Evolutionary conservation across 352 stramenopile species (phyloP).

Genomic region (Globisporangium rhizosaccharum): DNA sequence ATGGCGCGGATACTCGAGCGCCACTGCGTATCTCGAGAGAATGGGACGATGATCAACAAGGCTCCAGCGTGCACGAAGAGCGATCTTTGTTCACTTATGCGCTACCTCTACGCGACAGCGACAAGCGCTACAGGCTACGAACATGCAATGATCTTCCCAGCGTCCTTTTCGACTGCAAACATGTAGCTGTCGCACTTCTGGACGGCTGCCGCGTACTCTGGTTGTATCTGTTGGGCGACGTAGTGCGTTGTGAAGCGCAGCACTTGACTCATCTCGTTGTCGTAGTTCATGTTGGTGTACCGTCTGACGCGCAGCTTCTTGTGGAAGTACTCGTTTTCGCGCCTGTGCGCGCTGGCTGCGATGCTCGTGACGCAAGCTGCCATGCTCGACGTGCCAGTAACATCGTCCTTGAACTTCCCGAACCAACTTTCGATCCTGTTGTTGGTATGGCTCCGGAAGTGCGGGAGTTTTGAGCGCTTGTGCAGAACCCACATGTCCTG

Average conservation of each 20-base stretch:
- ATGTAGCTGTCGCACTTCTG: not conserved
- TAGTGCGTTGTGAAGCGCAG: slow-evolving; percentile 19
- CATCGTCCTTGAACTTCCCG: slow-evolving; percentile 8
- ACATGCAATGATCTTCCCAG: too few relatives aligned
- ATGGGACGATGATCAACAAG: too few relatives aligned
- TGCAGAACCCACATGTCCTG: slow-evolving; percentile 22
- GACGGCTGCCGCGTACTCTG: not conserved
- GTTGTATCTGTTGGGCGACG: slow-evolving; percentile 10
- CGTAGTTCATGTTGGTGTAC: slow-evolving; percentile 12
- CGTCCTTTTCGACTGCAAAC: not conserved
- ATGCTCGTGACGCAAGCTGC: slow-evolving; percentile 2
- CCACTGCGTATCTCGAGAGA: too few relatives aligned
- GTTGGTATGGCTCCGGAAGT: slow-evolving; percentile 20
- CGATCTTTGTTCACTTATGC: too few relatives aligned
- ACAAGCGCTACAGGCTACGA: too few relatives aligned
- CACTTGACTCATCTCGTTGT: slow-evolving; percentile 20
- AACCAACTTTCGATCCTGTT: slow-evolving; percentile 17
- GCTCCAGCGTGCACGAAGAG: too few relatives aligned
- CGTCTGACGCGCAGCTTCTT: slow-evolving; percentile 1
- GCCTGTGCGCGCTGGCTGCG: not conserved
- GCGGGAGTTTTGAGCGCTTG: slow-evolving; percentile 5
- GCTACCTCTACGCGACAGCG: too few relatives aligned
- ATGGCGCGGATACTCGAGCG: too few relatives aligned
- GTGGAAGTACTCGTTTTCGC: slow-evolving; percentile 14
- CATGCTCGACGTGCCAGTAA: slow-evolving; percentile 8